A percentile compares a stretch with the other conserved stretches of the same genome.
Conservation (phyloP, 768 basidiomycete species). For the Hericium alpestre region DNA sequence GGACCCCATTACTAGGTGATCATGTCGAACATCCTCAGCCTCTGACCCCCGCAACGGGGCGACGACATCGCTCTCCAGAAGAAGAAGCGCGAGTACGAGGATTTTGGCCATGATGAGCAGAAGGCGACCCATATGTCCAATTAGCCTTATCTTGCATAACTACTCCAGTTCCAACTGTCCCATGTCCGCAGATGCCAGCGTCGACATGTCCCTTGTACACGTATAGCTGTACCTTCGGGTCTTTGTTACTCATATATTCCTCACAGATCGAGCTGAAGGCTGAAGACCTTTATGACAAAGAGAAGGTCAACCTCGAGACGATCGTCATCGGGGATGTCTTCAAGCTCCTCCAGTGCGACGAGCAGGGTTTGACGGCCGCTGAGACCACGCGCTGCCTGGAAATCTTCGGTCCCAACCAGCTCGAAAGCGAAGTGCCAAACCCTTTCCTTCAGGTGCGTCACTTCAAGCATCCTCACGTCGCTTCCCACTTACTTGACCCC, state of each 20-base stretch:
- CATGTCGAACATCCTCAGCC: slow-evolving; percentile 23
- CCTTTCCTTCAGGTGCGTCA: slow-evolving; percentile 36
- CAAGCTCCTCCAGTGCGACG: slow-evolving; percentile 85
- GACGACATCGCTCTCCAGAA: slow-evolving; percentile 21
- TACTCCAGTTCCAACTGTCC: slow-evolving; percentile 9
- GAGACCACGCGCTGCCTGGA: slow-evolving; percentile 80
- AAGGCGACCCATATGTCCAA: slow-evolving; percentile 54
- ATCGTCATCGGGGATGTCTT: slow-evolving; percentile 95
- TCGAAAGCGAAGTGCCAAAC: slow-evolving; percentile 85
- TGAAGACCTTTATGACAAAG: slow-evolving; percentile 93
- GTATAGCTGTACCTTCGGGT: not conserved
- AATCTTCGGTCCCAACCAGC: slow-evolving; percentile 93
- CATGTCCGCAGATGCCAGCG: slow-evolving; percentile 54
- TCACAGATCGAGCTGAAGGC: slow-evolving; percentile 78
- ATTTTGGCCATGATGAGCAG: slow-evolving; percentile 62
- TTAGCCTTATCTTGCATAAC: slow-evolving; percentile 8
- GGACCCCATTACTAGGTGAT: not conserved
- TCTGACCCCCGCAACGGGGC: slow-evolving; percentile 20
- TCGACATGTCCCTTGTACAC: slow-evolving; percentile 72
- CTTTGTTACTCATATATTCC: not conserved
- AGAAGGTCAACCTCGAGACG: slow-evolving; percentile 98
- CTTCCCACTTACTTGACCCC: not conserved
- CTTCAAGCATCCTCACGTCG: not conserved
- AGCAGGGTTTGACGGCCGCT: slow-evolving; percentile 61
- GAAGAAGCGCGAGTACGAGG: slow-evolving; percentile 81